Percentiles rank a stretch among this genome's conserved stretches.
Evolutionary conservation across 1,139 yeast species (phyloP).

Genomic region (Meyerozyma guilliermondii): DNA sequence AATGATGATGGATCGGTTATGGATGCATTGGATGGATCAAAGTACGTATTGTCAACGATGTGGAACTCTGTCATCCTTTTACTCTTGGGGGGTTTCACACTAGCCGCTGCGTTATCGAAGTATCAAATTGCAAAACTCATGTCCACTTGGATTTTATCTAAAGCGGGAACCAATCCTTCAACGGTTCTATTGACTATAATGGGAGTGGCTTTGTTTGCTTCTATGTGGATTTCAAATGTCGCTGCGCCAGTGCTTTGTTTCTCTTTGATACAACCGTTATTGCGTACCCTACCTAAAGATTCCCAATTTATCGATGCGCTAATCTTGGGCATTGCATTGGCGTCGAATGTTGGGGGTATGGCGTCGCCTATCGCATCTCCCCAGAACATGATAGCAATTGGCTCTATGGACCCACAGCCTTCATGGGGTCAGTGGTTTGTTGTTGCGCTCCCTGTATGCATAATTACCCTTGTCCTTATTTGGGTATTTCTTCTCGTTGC

Average conservation of each 20-base stretch:
- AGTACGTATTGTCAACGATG: conserved; percentile 54
- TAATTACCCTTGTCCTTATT: conserved; percentile 46
- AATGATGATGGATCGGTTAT: conserved; percentile 52
- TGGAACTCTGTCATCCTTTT: conserved; percentile 73
- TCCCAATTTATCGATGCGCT: conserved; percentile 60
- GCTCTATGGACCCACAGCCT: conserved; percentile 59
- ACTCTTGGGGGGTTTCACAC: conserved; percentile 65
- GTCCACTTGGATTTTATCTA: conserved; percentile 59
- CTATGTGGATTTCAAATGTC: conserved; percentile 78
- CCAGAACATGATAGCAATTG: conserved; percentile 71
- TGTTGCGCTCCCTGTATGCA: conserved; percentile 60
- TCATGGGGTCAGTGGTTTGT: conserved; percentile 80
- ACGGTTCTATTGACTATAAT: conserved; percentile 58
- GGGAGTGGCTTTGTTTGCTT: conserved; percentile 63
- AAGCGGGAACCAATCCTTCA: conserved; percentile 65
- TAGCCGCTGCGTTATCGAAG: conserved; percentile 70
- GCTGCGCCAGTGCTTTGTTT: conserved; percentile 76
- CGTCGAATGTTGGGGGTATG: conserved; percentile 74
- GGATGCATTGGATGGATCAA: conserved; percentile 51
- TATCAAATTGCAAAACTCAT: conserved; percentile 64
- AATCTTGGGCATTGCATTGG: conserved; percentile 66
- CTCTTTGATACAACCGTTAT: conserved; percentile 59
- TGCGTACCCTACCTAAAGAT: conserved; percentile 58
- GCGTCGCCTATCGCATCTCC: conserved; percentile 80
- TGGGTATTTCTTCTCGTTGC: conserved; percentile 58